These are phyloP conservation scores for Yamadazyma kanchanaburiensis DNA, from an alignment of 1,139 yeast genomes.

Conservation along the genomic window DNA sequence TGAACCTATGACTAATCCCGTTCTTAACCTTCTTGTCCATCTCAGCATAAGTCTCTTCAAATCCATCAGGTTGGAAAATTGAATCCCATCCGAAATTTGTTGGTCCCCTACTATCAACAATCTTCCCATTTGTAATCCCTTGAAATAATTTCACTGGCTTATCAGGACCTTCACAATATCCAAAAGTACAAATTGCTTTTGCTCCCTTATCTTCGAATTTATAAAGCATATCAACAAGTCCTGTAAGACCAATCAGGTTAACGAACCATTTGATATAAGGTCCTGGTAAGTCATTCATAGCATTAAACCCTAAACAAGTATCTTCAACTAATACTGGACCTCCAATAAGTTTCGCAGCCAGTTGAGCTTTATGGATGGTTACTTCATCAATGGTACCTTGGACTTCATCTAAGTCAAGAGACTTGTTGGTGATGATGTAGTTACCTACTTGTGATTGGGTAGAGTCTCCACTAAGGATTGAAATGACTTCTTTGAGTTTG, in stretches of 20 bases:
- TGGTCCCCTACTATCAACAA: slow-evolving; percentile 77
- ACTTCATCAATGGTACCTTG: slow-evolving; percentile 88
- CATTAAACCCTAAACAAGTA: slow-evolving; percentile 83
- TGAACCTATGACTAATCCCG: slow-evolving; percentile 79
- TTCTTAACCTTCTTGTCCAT: slow-evolving; percentile 77
- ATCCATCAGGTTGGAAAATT: slow-evolving; percentile 75
- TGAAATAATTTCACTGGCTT: slow-evolving; percentile 69
- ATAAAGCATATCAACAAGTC: slow-evolving; percentile 70
- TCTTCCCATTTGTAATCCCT: slow-evolving; percentile 78
- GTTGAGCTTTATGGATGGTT: slow-evolving; percentile 72
- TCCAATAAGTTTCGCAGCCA: slow-evolving; percentile 59
- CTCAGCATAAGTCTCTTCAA: slow-evolving; percentile 81
- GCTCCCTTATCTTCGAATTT: slow-evolving; percentile 86
- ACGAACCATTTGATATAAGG: slow-evolving; percentile 91
- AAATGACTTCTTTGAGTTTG: slow-evolving; percentile 79
- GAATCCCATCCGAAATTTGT: slow-evolving; percentile 94
- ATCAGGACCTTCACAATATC: slow-evolving; percentile 83
- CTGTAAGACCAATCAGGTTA: slow-evolving; percentile 64
- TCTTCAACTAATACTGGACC: slow-evolving; percentile 95
- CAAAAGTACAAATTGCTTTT: slow-evolving; percentile 88
- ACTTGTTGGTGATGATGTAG: slow-evolving; percentile 52
- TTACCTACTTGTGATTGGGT: slow-evolving; percentile 45
- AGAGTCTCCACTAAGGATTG: slow-evolving; percentile 49
- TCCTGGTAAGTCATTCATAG: slow-evolving; percentile 83
- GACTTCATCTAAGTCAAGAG: slow-evolving; percentile 80